phyloP scores from a whole-genome alignment of 179 eudicot genomes.

The Camellia oleifera region DNA sequence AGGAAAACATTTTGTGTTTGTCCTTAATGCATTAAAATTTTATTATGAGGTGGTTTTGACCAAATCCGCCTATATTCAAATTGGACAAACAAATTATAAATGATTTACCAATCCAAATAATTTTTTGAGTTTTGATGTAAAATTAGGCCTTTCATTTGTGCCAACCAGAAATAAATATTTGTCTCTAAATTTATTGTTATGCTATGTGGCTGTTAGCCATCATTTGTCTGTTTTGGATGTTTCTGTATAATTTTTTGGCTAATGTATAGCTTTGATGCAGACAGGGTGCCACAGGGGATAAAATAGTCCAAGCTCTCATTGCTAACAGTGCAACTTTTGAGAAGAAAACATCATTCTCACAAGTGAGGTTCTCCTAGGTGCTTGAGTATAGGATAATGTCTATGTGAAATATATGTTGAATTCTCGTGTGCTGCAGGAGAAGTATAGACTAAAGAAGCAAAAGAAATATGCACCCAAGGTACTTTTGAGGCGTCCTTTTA shows the following conservation, averaged over 20 bases:
- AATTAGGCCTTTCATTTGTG: neutral
- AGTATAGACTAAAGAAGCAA: constrained; percentile 85
- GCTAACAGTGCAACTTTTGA: constrained; percentile 93
- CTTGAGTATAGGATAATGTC: constrained; percentile 9
- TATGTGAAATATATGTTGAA: constrained; percentile 20
- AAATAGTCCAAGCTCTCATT: constrained; percentile 91
- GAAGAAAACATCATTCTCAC: constrained; percentile 91
- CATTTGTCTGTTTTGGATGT: neutral
- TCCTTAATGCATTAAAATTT: too few species aligned
- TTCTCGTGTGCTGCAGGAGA: constrained; percentile 56
- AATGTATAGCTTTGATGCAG: constrained; percentile 37
- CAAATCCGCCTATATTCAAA: neutral
- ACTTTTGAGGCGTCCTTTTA: constrained; percentile 86
- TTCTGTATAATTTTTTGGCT: constrained; percentile 1
- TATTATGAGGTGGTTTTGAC: too few species aligned
- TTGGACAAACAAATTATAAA: neutral
- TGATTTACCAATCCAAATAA: neutral
- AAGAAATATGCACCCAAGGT: constrained; percentile 95
- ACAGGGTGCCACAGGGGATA: constrained; percentile 76
- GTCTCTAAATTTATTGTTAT: constrained; percentile 1
- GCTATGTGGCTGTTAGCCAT: neutral
- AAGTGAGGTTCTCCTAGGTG: constrained; percentile 43
- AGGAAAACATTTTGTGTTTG: too few species aligned
- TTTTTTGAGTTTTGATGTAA: too few species aligned
- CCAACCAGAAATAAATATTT: neutral